Conservation (phyloP, 1,284 basidiomycete species). For the Trametes pubescens region DNA sequence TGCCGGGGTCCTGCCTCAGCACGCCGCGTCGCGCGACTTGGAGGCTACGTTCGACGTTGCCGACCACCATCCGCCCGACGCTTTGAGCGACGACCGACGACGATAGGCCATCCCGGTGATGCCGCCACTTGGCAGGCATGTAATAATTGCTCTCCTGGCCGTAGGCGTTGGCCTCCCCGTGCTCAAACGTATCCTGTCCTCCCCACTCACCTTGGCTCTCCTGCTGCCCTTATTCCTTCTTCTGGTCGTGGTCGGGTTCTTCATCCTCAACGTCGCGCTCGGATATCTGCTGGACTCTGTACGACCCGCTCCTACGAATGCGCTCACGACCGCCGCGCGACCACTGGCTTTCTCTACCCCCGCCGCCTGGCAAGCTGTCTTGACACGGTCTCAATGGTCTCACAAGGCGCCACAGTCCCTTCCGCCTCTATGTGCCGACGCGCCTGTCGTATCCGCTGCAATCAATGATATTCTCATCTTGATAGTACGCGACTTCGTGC, state of each 20-base stretch:
- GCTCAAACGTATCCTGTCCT: conserved; percentile 62
- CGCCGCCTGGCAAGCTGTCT: conserved; percentile 89
- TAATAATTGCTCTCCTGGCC: conserved; percentile 35
- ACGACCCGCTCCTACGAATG: conserved; percentile 42
- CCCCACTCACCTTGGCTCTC: conserved; percentile 70
- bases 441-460: conserved; percentile 68
- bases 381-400: conserved; percentile 87
- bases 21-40: conserved; percentile 1
- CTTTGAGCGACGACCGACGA: conserved; percentile 10
- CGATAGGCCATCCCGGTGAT: conserved; percentile 14
- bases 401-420: conserved; percentile 70
- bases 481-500: conserved; percentile 84
- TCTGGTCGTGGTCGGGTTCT: conserved; percentile 55
- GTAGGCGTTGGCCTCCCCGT: conserved; percentile 63
- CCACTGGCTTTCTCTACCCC: conserved; percentile 87
- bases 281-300: conserved; percentile 65
- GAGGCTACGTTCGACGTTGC: conserved; percentile 4
- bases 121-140: conserved; percentile 34
- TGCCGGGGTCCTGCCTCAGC: neutral
- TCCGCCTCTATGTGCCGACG: conserved; percentile 66
- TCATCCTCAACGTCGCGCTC: conserved; percentile 62
- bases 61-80: conserved; percentile 9
- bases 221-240: conserved; percentile 66
- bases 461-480: conserved; percentile 83
- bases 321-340: conserved; percentile 61